phyloP scores from a whole-genome alignment of 345 rosid species.

The Euphorbia peplus region DNA sequence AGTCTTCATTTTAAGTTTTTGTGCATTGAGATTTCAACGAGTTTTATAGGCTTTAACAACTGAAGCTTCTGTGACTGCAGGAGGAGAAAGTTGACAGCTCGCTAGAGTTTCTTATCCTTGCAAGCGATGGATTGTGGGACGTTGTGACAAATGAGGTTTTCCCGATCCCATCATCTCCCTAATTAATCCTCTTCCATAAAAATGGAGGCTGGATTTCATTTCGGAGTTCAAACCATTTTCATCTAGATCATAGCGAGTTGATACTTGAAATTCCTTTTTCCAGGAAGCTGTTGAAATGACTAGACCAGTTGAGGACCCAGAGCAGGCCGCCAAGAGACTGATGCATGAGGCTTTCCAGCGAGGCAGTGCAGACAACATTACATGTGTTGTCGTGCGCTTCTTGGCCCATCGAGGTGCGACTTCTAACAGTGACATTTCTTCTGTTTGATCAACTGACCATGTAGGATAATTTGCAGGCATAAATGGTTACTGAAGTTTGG shows the following conservation, averaged over 20 bases:
- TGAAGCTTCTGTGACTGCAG: slow-evolving; percentile 42
- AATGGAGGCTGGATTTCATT: background rate
- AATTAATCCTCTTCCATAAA: background rate
- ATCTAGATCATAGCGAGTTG: background rate
- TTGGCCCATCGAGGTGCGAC: slow-evolving; percentile 47
- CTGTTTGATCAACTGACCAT: slow-evolving; percentile 20
- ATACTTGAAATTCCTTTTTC: background rate
- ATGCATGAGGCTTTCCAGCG: slow-evolving; percentile 92
- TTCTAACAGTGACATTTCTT: slow-evolving; percentile 21
- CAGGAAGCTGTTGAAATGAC: slow-evolving; percentile 95
- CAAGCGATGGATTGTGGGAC: slow-evolving; percentile 99
- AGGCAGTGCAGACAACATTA: slow-evolving; percentile 97
- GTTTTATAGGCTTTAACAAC: background rate
- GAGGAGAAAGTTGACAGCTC: slow-evolving; percentile 90
- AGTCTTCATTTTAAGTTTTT: background rate
- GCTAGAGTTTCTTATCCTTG: slow-evolving; percentile 97
- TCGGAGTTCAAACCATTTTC: background rate
- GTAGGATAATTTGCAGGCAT: too few species aligned
- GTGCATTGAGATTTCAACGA: background rate
- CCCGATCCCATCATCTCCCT: background rate
- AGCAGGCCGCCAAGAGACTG: slow-evolving; percentile 82
- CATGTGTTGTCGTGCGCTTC: slow-evolving; percentile 93
- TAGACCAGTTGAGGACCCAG: slow-evolving; percentile 72
- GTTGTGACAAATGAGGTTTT: slow-evolving; percentile 93
- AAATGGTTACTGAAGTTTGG: too few species aligned